Base-by-base conservation (phyloP, 805 yeast species). In the Barnettozyma wickerhamii region DNA sequence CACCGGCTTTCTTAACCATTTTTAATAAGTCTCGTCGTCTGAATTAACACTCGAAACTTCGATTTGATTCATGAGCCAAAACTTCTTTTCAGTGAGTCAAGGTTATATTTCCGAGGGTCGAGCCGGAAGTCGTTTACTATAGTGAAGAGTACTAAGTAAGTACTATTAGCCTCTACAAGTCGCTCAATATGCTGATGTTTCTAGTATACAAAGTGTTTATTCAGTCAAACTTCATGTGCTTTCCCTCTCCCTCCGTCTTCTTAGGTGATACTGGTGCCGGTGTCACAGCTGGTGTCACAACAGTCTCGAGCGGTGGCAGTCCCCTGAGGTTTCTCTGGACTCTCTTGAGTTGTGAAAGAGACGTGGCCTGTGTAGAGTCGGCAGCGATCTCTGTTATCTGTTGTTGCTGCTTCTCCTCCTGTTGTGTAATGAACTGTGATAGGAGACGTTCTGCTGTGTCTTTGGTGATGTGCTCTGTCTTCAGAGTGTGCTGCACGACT, bases 271-370 rank as follows among this genome's bases (percentile, higher is more conserved):
- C 35, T 12, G 42, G 40, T 4, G 50, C 19, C 6, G 48, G 18
- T 5, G 47, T 39, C 5, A 43, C 30, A 15, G 38, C 26, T 17
- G 41, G 19, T 5, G 41, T 30, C 7, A 27, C 33, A 9, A 33
- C 37, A 3, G 48, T 31, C 23, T 59, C 62, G 43, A 58, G 41
- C 29, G 95, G 95, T 9, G 95, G 91, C 43, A 86, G 70, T 1
- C 95, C 95, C 50, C 88, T 69, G 49, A 85, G 74, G 48, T 83
- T 87, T 63, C 95, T 74, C 56, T 82, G 91, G 30, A 84, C 67
- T 58, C 95, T 72, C 52, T 70, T 74, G 52, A 86, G 67, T 65
- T 85, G 95, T 43, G 84, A 56, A 10, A 68, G 19, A 5, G 68
- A 58, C 18, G 56, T 59, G 40, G 38, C 59, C 33, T 37, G 63